Evolutionary conservation across 371 early-diverging fungal genomes (phyloP).

Genomic region (Mortierella sp.): DNA sequence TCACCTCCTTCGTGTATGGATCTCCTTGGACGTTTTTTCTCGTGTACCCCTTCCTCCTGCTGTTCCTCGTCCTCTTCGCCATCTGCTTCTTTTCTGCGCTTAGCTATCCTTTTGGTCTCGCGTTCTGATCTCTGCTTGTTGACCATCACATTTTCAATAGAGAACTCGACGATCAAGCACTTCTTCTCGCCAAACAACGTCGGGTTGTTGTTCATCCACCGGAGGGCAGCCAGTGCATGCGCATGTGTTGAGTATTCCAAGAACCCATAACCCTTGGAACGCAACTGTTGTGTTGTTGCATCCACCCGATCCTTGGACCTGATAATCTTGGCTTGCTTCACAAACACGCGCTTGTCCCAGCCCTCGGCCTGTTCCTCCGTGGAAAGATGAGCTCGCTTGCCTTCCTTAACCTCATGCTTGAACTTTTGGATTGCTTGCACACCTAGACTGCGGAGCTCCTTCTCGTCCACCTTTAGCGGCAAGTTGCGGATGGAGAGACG

Average conservation of each 20-base stretch:
- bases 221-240: slow-evolving; percentile 90
- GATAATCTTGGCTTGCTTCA: slow-evolving; percentile 88
- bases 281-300: slow-evolving; percentile 65
- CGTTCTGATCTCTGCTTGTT: slow-evolving; percentile 75
- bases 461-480: slow-evolving; percentile 78
- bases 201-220: slow-evolving; percentile 92
- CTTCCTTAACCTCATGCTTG: slow-evolving; percentile 81
- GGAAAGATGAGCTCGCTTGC: slow-evolving; percentile 73
- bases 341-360: slow-evolving; percentile 73
- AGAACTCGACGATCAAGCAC: slow-evolving; percentile 87
- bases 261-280: slow-evolving; percentile 93
- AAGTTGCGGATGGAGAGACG: slow-evolving; percentile 90
- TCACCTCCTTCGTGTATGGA: slow-evolving; percentile 48
- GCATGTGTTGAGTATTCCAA: slow-evolving; percentile 88
- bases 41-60: slow-evolving; percentile 13
- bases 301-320: slow-evolving; percentile 84
- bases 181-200: slow-evolving; percentile 69
- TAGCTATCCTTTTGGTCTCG: slow-evolving; percentile 24
- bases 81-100: slow-evolving; percentile 45
- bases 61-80: slow-evolving; percentile 19
- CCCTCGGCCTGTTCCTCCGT: slow-evolving; percentile 78
- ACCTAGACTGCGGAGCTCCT: slow-evolving; percentile 71
- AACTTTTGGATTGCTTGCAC: slow-evolving; percentile 77
- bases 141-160: slow-evolving; percentile 89
- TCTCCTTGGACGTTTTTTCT: slow-evolving; percentile 36